phyloP scores from a whole-genome alignment of 441 rosid species.

The Bruguiera hainesii region DNA sequence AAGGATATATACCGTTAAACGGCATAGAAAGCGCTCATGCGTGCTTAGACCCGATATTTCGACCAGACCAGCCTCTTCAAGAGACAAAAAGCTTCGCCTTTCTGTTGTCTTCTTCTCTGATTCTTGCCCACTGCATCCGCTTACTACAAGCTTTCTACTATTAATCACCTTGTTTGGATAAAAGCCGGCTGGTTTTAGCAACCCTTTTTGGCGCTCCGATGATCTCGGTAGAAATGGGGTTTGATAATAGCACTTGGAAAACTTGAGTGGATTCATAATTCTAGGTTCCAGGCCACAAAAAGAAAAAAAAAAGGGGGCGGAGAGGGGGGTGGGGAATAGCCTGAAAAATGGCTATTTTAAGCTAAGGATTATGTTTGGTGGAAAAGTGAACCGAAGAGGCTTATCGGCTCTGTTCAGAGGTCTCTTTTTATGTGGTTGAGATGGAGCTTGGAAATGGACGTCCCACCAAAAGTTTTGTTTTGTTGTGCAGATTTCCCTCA shows the following conservation, averaged over 20 bases:
- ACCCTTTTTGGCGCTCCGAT: slow-evolving; percentile 14
- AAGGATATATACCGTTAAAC: slow-evolving; percentile 56
- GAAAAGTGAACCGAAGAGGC: background rate
- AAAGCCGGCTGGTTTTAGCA: slow-evolving; percentile 5
- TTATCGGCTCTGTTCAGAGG: slow-evolving; percentile 11
- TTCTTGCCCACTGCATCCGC: slow-evolving; percentile 27
- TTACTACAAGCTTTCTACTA: slow-evolving; percentile 22
- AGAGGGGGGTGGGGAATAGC: background rate
- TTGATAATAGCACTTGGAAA: slow-evolving; percentile 16
- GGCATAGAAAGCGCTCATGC: slow-evolving; percentile 82
- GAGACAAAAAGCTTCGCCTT: slow-evolving; percentile 49
- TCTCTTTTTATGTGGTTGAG: slow-evolving; percentile 23
- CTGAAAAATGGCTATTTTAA: background rate
- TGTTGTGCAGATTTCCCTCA: background rate
- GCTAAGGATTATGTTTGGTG: background rate
- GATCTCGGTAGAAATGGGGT: slow-evolving; percentile 22
- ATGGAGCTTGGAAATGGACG: background rate
- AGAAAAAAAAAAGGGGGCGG: background rate
- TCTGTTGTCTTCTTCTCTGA: slow-evolving; percentile 35
- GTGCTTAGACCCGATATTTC: slow-evolving; percentile 72
- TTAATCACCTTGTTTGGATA: slow-evolving; percentile 4
- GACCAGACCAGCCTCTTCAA: slow-evolving; percentile 87
- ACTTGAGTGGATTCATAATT: slow-evolving; percentile 31
- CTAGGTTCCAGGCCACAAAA: background rate
- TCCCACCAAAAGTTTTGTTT: background rate